Percentiles rank a stretch among this genome's conserved stretches.
phyloP scores from a whole-genome alignment of 2,329 filamentous ascomycete genomes.

The Metarhizium humberi region DNA sequence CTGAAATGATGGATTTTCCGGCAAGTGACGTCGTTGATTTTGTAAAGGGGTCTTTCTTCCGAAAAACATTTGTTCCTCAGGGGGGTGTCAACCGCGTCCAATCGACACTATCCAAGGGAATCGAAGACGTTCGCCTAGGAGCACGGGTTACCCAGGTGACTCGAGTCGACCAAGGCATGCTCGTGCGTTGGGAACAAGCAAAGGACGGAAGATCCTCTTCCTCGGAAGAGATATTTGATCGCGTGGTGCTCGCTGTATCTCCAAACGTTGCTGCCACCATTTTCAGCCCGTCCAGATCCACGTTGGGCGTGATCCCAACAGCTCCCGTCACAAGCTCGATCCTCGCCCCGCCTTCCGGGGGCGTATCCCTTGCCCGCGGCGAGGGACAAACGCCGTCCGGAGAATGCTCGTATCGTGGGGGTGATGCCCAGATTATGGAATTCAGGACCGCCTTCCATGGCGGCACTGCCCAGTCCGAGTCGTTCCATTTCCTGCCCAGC shows the following conservation, averaged over 20 bases:
- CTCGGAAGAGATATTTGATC: conserved; percentile 34
- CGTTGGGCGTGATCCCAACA: conserved; percentile 36
- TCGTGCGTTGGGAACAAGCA: conserved; percentile 24
- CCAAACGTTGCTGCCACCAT: conserved; percentile 41
- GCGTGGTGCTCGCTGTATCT: conserved; percentile 43
- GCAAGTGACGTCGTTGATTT: conserved; percentile 44
- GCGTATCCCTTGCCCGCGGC: conserved; percentile 5
- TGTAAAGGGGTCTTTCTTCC: conserved; percentile 34
- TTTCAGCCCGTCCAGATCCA: conserved; percentile 30
- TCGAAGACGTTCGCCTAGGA: conserved; percentile 30
- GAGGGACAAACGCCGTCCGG: background rate
- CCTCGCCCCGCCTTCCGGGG: conserved; percentile 12
- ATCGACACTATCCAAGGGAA: conserved; percentile 28
- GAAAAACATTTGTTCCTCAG: conserved; percentile 41
- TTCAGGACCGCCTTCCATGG: conserved; percentile 25
- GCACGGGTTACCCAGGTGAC: conserved; percentile 27
- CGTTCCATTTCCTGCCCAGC: conserved; percentile 40
- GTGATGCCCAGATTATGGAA: conserved; percentile 22
- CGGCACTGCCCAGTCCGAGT: conserved; percentile 32
- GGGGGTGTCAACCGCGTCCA: conserved; percentile 42
- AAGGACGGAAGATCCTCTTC: conserved; percentile 5
- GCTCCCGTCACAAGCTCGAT: conserved; percentile 38
- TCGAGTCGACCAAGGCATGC: conserved; percentile 13
- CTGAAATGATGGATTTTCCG: conserved; percentile 38
- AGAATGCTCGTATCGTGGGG: conserved; percentile 19